phyloP scores from a whole-genome alignment of 371 early-diverging fungal species.

The Mucor velutinosus region DNA sequence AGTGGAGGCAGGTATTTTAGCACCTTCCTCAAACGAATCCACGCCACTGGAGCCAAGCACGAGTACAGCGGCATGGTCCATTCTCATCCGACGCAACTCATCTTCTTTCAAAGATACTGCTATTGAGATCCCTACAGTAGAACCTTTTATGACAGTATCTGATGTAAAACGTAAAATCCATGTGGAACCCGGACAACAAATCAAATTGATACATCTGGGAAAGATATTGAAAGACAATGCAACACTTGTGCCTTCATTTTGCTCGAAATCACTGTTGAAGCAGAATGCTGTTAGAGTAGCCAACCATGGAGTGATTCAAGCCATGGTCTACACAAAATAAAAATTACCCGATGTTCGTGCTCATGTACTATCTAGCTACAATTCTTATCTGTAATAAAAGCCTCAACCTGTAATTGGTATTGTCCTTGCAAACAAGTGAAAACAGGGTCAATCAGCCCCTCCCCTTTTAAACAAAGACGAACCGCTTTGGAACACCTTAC shows the following conservation, averaged over 20 bases:
- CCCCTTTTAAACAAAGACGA: not conserved
- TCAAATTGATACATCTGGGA: constrained; percentile 16
- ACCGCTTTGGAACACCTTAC: not conserved
- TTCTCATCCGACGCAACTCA: not conserved
- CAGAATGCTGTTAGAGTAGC: constrained; percentile 5
- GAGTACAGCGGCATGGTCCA: not conserved
- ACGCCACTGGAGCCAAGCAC: not conserved
- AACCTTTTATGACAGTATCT: constrained; percentile 11
- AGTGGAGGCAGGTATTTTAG: not conserved
- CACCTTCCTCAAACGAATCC: not conserved
- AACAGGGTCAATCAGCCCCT: not conserved
- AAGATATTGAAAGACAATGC: constrained; percentile 5
- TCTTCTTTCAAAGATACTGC: not conserved
- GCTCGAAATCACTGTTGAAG: not conserved
- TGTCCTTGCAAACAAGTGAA: not conserved
- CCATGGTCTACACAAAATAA: constrained; percentile 8
- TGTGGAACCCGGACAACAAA: not conserved
- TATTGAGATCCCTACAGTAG: constrained; percentile 4
- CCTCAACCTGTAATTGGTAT: not conserved
- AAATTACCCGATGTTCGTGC: constrained; percentile 1
- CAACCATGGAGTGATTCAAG: constrained; percentile 14
- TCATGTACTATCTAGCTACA: not conserved
- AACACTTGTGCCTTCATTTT: constrained; percentile 1
- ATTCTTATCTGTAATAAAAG: not conserved
- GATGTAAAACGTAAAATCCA: constrained; percentile 7